A percentile compares a stretch with the other conserved stretches of the same genome.
Evolutionary conservation across 2,329 filamentous ascomycete species (phyloP).

Genomic region (Fusarium subglutinans): DNA sequence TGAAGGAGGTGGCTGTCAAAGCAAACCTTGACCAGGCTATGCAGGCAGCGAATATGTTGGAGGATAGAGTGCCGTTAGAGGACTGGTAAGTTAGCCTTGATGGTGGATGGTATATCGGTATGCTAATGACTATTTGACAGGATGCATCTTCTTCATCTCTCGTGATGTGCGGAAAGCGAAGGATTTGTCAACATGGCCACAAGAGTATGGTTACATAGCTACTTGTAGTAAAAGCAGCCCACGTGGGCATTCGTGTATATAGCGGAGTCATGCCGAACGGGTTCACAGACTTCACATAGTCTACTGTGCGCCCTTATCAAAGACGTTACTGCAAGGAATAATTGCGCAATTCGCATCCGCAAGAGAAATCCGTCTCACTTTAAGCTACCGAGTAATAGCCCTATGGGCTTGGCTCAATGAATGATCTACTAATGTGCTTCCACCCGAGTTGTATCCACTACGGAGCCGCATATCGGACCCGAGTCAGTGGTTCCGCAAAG

Average conservation of each 20-base stretch:
- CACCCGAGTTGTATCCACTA: not conserved
- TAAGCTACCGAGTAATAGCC: not conserved
- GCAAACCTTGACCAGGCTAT: not conserved
- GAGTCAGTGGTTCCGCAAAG: not conserved
- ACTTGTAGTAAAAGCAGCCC: not conserved
- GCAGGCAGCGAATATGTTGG: slow-evolving; percentile 1
- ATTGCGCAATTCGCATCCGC: slow-evolving; percentile 1
- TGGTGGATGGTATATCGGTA: not conserved
- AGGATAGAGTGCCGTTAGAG: not conserved
- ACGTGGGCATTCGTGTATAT: not conserved
- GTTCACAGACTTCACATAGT: not conserved
- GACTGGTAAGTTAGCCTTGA: not conserved
- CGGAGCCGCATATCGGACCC: slow-evolving; percentile 22
- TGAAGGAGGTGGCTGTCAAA: not conserved
- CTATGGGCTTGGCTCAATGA: not conserved
- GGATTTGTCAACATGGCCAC: not conserved
- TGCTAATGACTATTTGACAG: not conserved
- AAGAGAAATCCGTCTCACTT: not conserved
- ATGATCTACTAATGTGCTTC: not conserved
- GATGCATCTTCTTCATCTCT: slow-evolving; percentile 8
- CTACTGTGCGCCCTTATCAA: not conserved
- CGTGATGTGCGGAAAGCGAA: not conserved
- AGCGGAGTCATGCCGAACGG: not conserved
- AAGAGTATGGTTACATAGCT: not conserved
- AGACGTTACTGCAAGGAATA: not conserved